phyloP scores from a whole-genome alignment of 768 basidiomycete species.

The Pleurotus djamor region DNA sequence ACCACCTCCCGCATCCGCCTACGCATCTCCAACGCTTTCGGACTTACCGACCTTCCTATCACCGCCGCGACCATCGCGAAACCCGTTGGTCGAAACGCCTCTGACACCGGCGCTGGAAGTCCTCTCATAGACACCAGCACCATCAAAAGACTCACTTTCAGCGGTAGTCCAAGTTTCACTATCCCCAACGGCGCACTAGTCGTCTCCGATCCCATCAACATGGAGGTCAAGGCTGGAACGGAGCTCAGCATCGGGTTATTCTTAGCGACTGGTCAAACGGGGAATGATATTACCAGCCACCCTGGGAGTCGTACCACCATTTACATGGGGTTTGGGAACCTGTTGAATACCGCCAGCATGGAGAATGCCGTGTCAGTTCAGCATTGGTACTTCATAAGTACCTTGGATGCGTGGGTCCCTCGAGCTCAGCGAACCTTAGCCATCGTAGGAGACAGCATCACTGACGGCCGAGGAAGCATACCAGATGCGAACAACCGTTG shows the following conservation, averaged over 20 bases:
- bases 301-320: slow-evolving; percentile 48
- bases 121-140: slow-evolving; percentile 29
- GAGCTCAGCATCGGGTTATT: slow-evolving; percentile 41
- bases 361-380: slow-evolving; percentile 23
- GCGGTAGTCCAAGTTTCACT: slow-evolving; percentile 32
- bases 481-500: slow-evolving; percentile 46
- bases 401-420: slow-evolving; percentile 37
- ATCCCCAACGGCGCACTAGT: slow-evolving; percentile 43
- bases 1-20: slow-evolving; percentile 37
- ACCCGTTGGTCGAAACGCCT: slow-evolving; percentile 19
- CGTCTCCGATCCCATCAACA: slow-evolving; percentile 43
- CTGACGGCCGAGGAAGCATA: slow-evolving; percentile 46
- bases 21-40: slow-evolving; percentile 48
- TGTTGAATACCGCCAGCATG: slow-evolving; percentile 29
- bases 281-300: slow-evolving; percentile 41
- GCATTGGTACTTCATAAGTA: slow-evolving; percentile 44
- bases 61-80: slow-evolving; percentile 41
- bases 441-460: slow-evolving; percentile 52
- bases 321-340: slow-evolving; percentile 37
- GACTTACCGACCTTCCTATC: slow-evolving; percentile 36
- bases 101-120: slow-evolving; percentile 31
- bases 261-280: slow-evolving; percentile 34
- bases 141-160: slow-evolving; percentile 38
- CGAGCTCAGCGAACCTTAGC: slow-evolving; percentile 25
- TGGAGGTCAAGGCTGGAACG: slow-evolving; percentile 31